A percentile compares a stretch with the other conserved stretches of the same genome.
Evolutionary conservation across 345 rosid species (phyloP).

Genomic region (Triadica sebifera): DNA sequence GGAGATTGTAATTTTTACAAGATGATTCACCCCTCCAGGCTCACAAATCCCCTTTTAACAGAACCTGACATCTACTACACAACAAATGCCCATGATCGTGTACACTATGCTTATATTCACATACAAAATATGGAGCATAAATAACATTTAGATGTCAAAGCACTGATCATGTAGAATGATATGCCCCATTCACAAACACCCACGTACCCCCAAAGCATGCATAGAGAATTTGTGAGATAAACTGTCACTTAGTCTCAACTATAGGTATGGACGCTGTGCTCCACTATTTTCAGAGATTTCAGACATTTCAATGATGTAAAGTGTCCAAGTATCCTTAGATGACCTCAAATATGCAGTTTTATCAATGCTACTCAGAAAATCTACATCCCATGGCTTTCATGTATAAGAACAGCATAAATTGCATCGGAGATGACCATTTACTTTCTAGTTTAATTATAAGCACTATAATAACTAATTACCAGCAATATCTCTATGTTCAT

Average conservation of each 20-base stretch:
- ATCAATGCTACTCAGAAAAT: not conserved
- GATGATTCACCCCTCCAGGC: too few relatives aligned
- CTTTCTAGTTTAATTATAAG: constrained; percentile 8
- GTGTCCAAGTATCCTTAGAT: not conserved
- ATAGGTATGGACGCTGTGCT: not conserved
- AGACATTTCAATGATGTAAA: not conserved
- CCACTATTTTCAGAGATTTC: not conserved
- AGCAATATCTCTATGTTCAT: constrained; percentile 95
- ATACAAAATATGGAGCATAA: too few relatives aligned
- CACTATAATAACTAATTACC: constrained; percentile 43
- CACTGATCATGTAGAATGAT: too few relatives aligned
- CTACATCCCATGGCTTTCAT: not conserved
- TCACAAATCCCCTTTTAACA: too few relatives aligned
- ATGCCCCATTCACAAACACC: too few relatives aligned
- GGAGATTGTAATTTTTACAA: too few relatives aligned
- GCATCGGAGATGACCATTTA: constrained; percentile 4
- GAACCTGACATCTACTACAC: too few relatives aligned
- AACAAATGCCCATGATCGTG: too few relatives aligned
- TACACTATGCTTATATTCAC: too few relatives aligned
- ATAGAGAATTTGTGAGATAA: too few relatives aligned
- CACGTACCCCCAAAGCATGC: too few relatives aligned
- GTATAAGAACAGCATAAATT: not conserved
- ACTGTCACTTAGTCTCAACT: not conserved
- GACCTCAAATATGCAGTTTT: not conserved
- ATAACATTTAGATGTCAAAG: too few relatives aligned